Conservation (phyloP, 1,139 yeast species). For the Diutina neorugosa region DNA sequence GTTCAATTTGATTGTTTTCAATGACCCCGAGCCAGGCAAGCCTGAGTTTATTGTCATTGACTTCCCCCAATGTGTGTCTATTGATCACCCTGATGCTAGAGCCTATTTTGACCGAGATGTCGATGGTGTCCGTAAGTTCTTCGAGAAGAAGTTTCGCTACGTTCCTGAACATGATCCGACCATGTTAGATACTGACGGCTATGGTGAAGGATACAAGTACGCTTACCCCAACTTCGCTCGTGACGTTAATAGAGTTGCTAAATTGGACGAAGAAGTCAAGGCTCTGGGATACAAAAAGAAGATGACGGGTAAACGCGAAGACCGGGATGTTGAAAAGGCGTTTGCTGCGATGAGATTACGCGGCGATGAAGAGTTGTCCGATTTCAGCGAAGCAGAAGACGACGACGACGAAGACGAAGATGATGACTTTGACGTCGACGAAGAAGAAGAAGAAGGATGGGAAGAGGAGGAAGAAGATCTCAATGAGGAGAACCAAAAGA, state of each 20-base stretch:
- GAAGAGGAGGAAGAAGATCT: conserved; percentile 17
- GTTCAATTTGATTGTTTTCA: conserved; percentile 81
- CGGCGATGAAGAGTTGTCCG: conserved; percentile 18
- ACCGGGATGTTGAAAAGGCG: conserved; percentile 64
- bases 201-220: conserved; percentile 64
- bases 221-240: conserved; percentile 72
- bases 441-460: conserved; percentile 18
- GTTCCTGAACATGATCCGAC: conserved; percentile 50
- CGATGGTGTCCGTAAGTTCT: conserved; percentile 74
- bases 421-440: conserved; percentile 17
- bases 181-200: conserved; percentile 69
- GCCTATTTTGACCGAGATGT: conserved; percentile 86
- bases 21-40: conserved; percentile 37
- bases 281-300: conserved; percentile 88
- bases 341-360: conserved; percentile 48
- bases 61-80: conserved; percentile 96
- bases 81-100: conserved; percentile 81
- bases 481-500: conserved; percentile 58
- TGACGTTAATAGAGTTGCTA: conserved; percentile 58
- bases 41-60: conserved; percentile 73
- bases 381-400: conserved; percentile 19
- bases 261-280: conserved; percentile 69
- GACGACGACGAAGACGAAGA: conserved; percentile 18
- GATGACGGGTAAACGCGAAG: conserved; percentile 21
- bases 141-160: conserved; percentile 66